Conservation (phyloP, 352 stramenopile genomes). For the Phytophthora brassicae region DNA sequence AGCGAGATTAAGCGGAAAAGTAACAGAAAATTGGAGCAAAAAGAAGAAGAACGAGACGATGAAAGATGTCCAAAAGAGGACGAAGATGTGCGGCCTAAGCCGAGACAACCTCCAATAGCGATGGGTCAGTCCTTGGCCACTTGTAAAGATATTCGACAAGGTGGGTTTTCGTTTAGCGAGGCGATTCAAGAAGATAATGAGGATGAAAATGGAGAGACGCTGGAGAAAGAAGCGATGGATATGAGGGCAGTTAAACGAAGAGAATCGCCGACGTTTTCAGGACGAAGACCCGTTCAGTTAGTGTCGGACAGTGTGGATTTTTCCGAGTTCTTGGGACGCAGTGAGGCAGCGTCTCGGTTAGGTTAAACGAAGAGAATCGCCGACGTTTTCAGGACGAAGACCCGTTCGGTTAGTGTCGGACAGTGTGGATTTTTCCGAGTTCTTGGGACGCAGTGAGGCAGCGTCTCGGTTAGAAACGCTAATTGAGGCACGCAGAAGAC, state of each 20-base stretch:
- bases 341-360: no score
- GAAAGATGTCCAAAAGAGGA: not conserved
- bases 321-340: no score
- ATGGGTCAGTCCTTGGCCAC: slow-evolving; percentile 19
- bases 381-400: slow-evolving; percentile 21
- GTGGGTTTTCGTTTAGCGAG: slow-evolving; percentile 30
- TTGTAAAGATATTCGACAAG: not conserved
- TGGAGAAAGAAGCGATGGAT: slow-evolving; percentile 1
- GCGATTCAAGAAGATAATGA: slow-evolving; percentile 5
- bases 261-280: slow-evolving; percentile 20
- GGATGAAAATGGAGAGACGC: slow-evolving; percentile 1
- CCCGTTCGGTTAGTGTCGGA: slow-evolving; percentile 23
- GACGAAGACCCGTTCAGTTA: slow-evolving; percentile 21
- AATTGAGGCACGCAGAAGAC: slow-evolving; percentile 25
- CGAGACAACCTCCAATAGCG: slow-evolving; percentile 19
- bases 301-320: slow-evolving; percentile 18
- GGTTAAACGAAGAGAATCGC: slow-evolving; percentile 16
- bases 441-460: slow-evolving; percentile 21
- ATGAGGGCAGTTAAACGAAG: slow-evolving; percentile 2
- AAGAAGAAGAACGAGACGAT: not conserved
- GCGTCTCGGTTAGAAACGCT: slow-evolving; percentile 21
- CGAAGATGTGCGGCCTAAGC: not conserved
- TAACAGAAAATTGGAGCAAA: not conserved
- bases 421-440: no score
- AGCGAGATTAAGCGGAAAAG: slow-evolving; percentile 11